Base-by-base conservation (phyloP, 2,329 filamentous ascomycete species). In the Phaeosphaeriaceae sp. region DNA sequence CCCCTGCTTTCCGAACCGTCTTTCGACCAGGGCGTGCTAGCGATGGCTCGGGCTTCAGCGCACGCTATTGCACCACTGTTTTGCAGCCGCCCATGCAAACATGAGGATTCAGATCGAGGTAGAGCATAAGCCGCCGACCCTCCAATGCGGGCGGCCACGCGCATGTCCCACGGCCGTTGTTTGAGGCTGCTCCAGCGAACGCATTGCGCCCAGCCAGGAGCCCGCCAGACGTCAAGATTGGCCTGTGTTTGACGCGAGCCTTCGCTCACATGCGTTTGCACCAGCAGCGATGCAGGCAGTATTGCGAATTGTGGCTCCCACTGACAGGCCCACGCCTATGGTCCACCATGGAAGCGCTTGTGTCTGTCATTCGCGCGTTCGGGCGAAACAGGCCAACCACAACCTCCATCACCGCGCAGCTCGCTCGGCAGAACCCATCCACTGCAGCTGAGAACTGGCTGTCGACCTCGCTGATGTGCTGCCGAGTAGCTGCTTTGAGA, bases 301-400 rank as follows among this genome's bases (percentile, higher is more conserved):
- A 69, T 67, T 66, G 68, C 67, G 66, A 68, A 67, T 53, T 71
- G 67, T 75, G 72, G 71, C 70, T 71, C 62, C 56, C 58, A 70
- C 58, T 70, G 70, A 69, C 69, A 74, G 68, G 65, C 70, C 72
- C 68, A 60, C 67, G 54, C 54, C 47, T 58, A 49, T 67, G 69
- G 72, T 67, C 63, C 69, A 57, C 63, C 54, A 65, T 58, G 24
- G 48, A 24, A 54, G 71, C 69, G 65, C 71, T 68, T 73, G 66
- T 66, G 57, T 61, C 64, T 71, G 73, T 70, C 70, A 76, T 65
- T 75, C 59, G 66, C 60, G 63, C 64, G 62, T 65, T 66, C 66
- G 70, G 63, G 65, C 60, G 63, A 61, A 53, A 53, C 53, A 64
- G 60, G 48, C 68, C 63, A 70, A 68, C 65, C 68, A 66, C 51